Evolutionary conservation across 1,139 yeast genomes (phyloP), one percentile per base, ranked within the genome.

Genomic region (Debaryomyces singareniensis): DNA sequence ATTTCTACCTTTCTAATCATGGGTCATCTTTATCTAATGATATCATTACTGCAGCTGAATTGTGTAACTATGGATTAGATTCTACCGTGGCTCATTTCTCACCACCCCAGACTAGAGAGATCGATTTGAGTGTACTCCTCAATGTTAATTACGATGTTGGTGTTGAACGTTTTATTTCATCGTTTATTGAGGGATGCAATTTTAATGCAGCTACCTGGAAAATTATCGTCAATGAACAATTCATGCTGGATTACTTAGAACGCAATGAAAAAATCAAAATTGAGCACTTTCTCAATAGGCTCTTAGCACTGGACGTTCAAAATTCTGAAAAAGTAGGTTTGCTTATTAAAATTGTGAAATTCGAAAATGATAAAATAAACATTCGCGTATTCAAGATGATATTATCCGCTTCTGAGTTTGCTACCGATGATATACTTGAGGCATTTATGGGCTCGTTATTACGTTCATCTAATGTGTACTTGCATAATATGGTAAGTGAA

Each of bases 191-290:
- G 13, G 68, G 67, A 1, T 47, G 45, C 28, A 49, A 45, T 5
- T 66, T 67, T 39, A 51, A 45, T 16, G 34, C 45, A 7, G 39
- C 35, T 2, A 66, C 71, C 1, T 61, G 70, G 62, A 40, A 40
- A 10, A 49, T 56, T n/a, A 31, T 66, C 3, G 41, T 61, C 12
- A 61, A 55, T 31, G 48, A 51, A 22, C 46, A 50, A 10, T 63
- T 64, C 36, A 42, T 55, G 6, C 25, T 42, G 21, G 50, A 48
- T 13, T 21, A 40, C 7, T 38, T 57, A 24, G 46, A 47, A 21
- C 34, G 30, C 13, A 45, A 45, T 16, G 27, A 37, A 2, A 38
- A 34, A 13, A 35, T 64, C 7, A 40, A 45, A 5, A 34, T 51
- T 20, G 32, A 39, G 5, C 48, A 49, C 3, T 49, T 66, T 29